Evolutionary conservation across 2,329 filamentous ascomycete genomes (phyloP).

Genomic region (Scytalidium lignicola): DNA sequence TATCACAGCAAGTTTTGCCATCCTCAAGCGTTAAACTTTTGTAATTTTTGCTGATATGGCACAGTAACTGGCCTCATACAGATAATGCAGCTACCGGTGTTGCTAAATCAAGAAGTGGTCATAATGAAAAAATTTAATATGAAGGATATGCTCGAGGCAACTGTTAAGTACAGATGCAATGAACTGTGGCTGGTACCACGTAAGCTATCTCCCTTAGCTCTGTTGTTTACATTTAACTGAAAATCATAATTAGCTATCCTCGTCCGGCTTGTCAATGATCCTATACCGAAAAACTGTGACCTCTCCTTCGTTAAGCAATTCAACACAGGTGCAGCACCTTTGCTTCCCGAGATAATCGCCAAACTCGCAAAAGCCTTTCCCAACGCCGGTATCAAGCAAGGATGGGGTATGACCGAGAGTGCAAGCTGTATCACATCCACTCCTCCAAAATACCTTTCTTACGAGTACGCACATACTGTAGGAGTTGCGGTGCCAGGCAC

Average conservation of each 20-base stretch:
- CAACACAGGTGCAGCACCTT: slow-evolving; percentile 55
- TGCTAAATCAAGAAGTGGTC: slow-evolving; percentile 58
- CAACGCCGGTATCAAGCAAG: slow-evolving; percentile 56
- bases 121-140: slow-evolving; percentile 59
- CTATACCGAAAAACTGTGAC: slow-evolving; percentile 49
- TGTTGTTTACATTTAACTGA: no score
- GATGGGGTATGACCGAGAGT: slow-evolving; percentile 65
- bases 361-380: slow-evolving; percentile 52
- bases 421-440: slow-evolving; percentile 58
- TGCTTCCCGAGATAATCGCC: slow-evolving; percentile 51
- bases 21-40: background rate
- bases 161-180: slow-evolving; percentile 46
- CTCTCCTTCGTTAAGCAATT: slow-evolving; percentile 52
- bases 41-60: no score
- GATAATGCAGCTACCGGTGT: slow-evolving; percentile 54
- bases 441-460: slow-evolving; percentile 48
- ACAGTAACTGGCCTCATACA: slow-evolving; percentile 46
- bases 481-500: slow-evolving; percentile 53
- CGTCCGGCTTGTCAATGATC: slow-evolving; percentile 54
- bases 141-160: slow-evolving; percentile 46
- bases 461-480: slow-evolving; percentile 49
- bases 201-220: no score
- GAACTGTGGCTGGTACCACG: slow-evolving; percentile 54
- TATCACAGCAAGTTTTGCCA: slow-evolving; percentile 49
- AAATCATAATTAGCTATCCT: slow-evolving; percentile 42